Evolutionary conservation across 2,329 filamentous ascomycete species (phyloP).

Genomic region (Diaporthe australafricana): DNA sequence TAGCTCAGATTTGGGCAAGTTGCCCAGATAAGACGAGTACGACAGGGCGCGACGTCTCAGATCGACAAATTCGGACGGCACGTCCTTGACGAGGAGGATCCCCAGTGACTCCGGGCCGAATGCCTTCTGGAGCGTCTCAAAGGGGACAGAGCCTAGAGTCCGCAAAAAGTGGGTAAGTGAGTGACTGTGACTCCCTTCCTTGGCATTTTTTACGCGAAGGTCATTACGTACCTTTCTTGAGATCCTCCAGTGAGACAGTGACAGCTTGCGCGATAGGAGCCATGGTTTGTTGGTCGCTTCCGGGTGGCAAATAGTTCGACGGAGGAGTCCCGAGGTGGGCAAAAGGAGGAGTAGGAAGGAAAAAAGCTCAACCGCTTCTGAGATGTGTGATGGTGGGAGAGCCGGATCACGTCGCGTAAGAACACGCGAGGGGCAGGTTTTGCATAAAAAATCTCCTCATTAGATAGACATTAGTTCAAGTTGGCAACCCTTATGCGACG

Average conservation of each 20-base stretch:
- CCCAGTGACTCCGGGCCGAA: constrained; percentile 93
- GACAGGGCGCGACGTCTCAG: constrained; percentile 82
- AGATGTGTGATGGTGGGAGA: background rate
- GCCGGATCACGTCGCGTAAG: background rate
- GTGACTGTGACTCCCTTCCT: background rate
- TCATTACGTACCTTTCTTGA: constrained; percentile 61
- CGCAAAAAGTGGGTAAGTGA: constrained; percentile 33
- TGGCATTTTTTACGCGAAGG: constrained; percentile 42
- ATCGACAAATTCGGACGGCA: constrained; percentile 77
- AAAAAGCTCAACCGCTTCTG: background rate
- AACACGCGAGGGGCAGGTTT: constrained; percentile 19
- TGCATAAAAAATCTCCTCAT: background rate
- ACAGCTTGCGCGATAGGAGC: constrained; percentile 64
- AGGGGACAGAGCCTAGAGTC: constrained; percentile 71
- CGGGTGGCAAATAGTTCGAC: constrained; percentile 15
- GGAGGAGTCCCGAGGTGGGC: constrained; percentile 3
- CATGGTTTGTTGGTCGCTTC: constrained; percentile 48
- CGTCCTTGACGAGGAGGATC: constrained; percentile 91
- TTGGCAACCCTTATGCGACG: constrained; percentile 14
- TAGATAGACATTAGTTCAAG: constrained; percentile 10
- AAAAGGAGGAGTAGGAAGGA: background rate
- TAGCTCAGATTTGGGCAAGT: constrained; percentile 77
- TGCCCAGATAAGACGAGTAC: constrained; percentile 89
- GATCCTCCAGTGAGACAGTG: constrained; percentile 71
- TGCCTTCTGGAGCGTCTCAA: constrained; percentile 77